Conservation (phyloP, 2,329 filamentous ascomycete species). For the Claviceps capensis region DNA sequence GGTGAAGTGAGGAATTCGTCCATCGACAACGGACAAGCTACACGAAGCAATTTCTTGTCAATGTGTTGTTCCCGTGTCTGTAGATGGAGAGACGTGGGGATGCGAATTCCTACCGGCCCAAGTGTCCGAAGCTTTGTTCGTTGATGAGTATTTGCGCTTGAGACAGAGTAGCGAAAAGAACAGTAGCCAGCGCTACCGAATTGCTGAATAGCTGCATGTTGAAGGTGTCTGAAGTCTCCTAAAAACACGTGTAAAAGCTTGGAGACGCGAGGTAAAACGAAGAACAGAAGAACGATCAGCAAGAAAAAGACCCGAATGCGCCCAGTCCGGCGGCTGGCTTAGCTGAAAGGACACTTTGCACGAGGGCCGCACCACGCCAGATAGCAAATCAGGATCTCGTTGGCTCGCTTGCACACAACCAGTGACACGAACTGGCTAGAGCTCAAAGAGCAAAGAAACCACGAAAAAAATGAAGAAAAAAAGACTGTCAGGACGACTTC, state of each 20-base stretch:
- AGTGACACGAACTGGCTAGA: neutral
- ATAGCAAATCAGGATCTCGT: neutral
- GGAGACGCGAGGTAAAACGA: neutral
- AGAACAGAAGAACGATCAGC: neutral
- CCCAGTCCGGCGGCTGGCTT: conserved; percentile 2
- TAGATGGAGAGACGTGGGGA: neutral
- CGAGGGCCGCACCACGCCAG: neutral
- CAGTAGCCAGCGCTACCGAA: conserved; percentile 23
- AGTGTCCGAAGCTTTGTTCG: conserved; percentile 66
- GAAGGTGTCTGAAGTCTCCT: neutral
- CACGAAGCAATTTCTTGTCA: neutral
- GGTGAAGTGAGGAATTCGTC: conserved; percentile 39
- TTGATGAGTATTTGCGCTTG: conserved; percentile 56
- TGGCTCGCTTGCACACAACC: neutral
- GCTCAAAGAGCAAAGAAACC: neutral
- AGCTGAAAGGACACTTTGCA: conserved; percentile 2
- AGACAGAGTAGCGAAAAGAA: conserved; percentile 33
- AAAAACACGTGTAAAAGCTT: neutral
- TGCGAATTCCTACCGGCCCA: conserved; percentile 35
- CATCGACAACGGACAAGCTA: conserved; percentile 7
- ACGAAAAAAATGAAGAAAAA: neutral
- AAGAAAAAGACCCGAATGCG: neutral
- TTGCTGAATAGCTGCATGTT: conserved; percentile 4
- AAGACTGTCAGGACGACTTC: neutral
- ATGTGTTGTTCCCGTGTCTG: neutral